phyloP scores from a whole-genome alignment of 345 rosid species.

The Acer saccharum region DNA sequence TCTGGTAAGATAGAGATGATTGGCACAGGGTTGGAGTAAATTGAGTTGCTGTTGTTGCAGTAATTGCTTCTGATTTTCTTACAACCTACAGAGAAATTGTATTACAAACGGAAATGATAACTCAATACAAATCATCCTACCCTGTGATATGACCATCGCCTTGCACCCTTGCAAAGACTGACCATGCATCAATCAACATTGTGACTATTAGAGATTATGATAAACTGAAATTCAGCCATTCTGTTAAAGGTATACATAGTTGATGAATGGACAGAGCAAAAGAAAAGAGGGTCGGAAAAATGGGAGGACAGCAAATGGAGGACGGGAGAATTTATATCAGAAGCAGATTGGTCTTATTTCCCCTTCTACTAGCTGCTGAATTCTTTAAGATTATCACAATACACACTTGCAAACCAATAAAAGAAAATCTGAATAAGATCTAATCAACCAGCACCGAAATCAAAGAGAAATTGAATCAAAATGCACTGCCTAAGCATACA shows the following conservation, averaged over 20 bases:
- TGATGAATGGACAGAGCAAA: background rate
- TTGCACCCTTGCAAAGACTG: background rate
- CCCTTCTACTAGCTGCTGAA: too few species aligned
- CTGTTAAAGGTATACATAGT: background rate
- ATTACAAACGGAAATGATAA: background rate
- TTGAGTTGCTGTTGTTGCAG: background rate
- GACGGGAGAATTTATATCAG: background rate
- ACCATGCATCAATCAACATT: background rate
- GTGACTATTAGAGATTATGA: background rate
- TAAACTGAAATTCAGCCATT: background rate
- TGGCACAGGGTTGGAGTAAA: background rate
- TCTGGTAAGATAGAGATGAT: background rate
- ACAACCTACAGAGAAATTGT: background rate
- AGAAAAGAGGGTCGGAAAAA: background rate
- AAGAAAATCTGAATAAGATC: too few species aligned
- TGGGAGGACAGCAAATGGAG: background rate
- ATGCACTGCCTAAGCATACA: background rate
- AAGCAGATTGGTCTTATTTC: too few species aligned
- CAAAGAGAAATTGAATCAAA: background rate
- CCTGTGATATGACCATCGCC: background rate
- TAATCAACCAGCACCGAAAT: background rate
- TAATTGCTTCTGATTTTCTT: slow-evolving; percentile 7
- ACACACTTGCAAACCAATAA: too few species aligned
- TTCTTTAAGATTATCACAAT: too few species aligned
- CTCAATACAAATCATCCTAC: background rate